Conservation (phyloP, 2,329 filamentous ascomycete genomes). For the Cercospora janseana region DNA sequence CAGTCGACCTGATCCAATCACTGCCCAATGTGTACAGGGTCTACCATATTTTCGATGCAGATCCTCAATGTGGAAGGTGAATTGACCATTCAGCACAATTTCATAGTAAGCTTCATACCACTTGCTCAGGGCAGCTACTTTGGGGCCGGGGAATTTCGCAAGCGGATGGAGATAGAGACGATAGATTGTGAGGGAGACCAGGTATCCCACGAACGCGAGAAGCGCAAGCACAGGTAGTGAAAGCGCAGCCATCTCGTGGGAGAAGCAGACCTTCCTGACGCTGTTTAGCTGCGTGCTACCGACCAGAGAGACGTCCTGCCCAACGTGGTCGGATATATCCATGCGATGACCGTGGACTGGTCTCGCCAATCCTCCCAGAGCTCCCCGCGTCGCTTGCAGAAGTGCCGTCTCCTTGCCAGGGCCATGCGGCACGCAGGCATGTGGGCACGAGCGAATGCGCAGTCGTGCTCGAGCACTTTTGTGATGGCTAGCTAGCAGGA, state of each 20-base stretch:
- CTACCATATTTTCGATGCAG: slow-evolving; percentile 33
- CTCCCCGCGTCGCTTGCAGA: background rate
- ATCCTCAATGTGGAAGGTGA: slow-evolving; percentile 30
- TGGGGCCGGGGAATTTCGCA: slow-evolving; percentile 33
- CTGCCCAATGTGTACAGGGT: background rate
- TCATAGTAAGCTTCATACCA: slow-evolving; percentile 37
- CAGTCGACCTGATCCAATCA: too few relatives aligned
- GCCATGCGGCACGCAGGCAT: background rate
- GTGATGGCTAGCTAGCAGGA: background rate
- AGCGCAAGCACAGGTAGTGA: slow-evolving; percentile 13
- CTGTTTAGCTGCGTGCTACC: background rate
- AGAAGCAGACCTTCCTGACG: slow-evolving; percentile 4
- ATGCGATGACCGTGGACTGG: too few relatives aligned
- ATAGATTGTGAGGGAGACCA: slow-evolving; percentile 25
- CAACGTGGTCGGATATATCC: too few relatives aligned
- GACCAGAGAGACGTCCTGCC: too few relatives aligned
- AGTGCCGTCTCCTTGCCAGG: background rate
- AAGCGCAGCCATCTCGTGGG: slow-evolving; percentile 8
- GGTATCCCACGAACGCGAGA: slow-evolving; percentile 15
- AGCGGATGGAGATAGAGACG: slow-evolving; percentile 30
- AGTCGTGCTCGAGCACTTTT: background rate
- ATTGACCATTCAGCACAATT: slow-evolving; percentile 29
- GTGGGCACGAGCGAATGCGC: slow-evolving; percentile 3
- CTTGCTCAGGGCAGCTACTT: slow-evolving; percentile 30
- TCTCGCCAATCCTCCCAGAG: too few relatives aligned